These are phyloP conservation scores for Phanerodontia chrysosporium DNA, from an alignment of 768 basidiomycete genomes.

Conservation along the genomic window DNA sequence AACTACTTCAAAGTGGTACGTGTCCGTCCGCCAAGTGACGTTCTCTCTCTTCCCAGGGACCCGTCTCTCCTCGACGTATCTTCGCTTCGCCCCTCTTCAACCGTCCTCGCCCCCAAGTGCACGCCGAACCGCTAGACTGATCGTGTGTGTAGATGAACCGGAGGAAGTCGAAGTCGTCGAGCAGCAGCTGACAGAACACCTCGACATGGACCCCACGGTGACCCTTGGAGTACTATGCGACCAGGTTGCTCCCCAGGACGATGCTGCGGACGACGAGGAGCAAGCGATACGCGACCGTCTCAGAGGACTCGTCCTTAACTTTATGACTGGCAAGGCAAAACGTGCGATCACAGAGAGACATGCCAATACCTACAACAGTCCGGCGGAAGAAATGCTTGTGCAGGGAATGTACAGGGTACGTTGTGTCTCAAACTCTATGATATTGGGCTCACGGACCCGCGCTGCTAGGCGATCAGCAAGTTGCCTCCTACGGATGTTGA, in stretches of 20 bases:
- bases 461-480: conserved; percentile 46
- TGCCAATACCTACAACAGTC: conserved; percentile 36
- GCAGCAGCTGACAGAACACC: conserved; percentile 53
- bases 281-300: conserved; percentile 51
- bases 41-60: neutral
- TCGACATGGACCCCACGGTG: conserved; percentile 56
- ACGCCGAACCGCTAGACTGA: neutral
- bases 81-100: neutral
- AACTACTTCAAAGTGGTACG: conserved; percentile 71
- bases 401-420: conserved; percentile 47
- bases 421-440: neutral
- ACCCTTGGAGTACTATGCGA: conserved; percentile 68
- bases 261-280: conserved; percentile 54
- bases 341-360: conserved; percentile 40
- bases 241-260: conserved; percentile 52
- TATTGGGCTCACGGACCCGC: neutral
- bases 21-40: conserved; percentile 9
- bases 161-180: conserved; percentile 62
- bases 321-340: conserved; percentile 51
- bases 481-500: conserved; percentile 38
- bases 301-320: conserved; percentile 54
- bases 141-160: conserved; percentile 47
- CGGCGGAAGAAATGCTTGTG: conserved; percentile 45
- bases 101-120: neutral
- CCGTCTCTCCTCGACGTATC: no score